These are phyloP conservation scores for Ustanciosporium gigantosporum DNA, from an alignment of 1,284 basidiomycete genomes.

Conservation along the genomic window DNA sequence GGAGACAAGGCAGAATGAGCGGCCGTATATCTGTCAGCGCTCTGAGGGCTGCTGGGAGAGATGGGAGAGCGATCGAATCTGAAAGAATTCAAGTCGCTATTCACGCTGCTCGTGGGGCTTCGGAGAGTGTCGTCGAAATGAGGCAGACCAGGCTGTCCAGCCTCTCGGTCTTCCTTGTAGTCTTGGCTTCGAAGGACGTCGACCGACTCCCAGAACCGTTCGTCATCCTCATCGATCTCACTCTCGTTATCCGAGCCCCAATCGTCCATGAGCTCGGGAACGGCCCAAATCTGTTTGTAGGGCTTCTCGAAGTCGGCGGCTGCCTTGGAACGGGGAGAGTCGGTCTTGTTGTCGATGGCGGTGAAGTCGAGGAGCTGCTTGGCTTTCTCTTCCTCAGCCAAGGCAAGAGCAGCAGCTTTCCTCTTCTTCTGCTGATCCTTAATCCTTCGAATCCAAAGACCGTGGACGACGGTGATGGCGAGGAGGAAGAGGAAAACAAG, in stretches of 20 bases:
- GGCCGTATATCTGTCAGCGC: background rate
- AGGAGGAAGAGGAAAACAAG: constrained; percentile 30
- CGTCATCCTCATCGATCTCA: constrained; percentile 39
- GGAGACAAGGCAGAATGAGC: background rate
- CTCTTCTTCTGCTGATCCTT: constrained; percentile 32
- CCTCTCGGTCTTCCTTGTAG: constrained; percentile 27
- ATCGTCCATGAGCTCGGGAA: constrained; percentile 38
- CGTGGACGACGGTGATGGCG: constrained; percentile 34
- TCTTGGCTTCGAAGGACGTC: constrained; percentile 23
- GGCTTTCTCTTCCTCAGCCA: constrained; percentile 18
- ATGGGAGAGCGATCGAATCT: background rate
- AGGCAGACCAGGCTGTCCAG: constrained; percentile 18
- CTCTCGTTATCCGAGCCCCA: constrained; percentile 33
- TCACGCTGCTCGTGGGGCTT: background rate
- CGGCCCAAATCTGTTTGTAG: constrained; percentile 40
- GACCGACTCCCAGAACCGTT: constrained; percentile 35
- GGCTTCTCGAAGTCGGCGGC: constrained; percentile 32
- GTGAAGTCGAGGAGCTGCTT: constrained; percentile 12
- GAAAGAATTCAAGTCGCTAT: background rate
- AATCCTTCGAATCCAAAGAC: constrained; percentile 30
- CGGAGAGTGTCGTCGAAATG: constrained; percentile 12
- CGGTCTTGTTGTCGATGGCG: constrained; percentile 15
- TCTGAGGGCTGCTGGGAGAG: no score
- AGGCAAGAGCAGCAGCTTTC: constrained; percentile 15
- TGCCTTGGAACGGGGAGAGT: constrained; percentile 11